Evolutionary conservation across 1,284 basidiomycete genomes (phyloP).

Genomic region (Fomitopsis palustris): DNA sequence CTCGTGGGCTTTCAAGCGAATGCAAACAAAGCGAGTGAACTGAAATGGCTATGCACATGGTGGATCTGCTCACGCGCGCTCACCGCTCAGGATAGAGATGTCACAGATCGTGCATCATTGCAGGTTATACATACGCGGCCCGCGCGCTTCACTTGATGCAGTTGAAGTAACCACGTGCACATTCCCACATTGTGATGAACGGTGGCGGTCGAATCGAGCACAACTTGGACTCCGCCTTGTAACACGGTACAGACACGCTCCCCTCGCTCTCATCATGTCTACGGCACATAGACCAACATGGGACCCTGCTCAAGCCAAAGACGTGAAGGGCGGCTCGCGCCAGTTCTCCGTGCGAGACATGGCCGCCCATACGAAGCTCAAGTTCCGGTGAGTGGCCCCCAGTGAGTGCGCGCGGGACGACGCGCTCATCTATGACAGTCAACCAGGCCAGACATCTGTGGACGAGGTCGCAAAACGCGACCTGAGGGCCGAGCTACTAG

Average conservation of each 20-base stretch:
- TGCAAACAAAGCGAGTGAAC: too few relatives aligned
- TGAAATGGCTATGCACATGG: too few relatives aligned
- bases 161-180: too few relatives aligned
- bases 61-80: too few relatives aligned
- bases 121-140: too few relatives aligned
- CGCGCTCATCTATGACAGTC: conserved; percentile 38
- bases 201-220: not conserved
- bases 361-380: conserved; percentile 92
- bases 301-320: conserved; percentile 84
- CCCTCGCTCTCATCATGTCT: conserved; percentile 48
- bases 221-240: not conserved
- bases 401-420: not conserved
- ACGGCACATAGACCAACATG: conserved; percentile 89
- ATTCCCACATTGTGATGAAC: too few relatives aligned
- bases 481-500: conserved; percentile 76
- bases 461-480: conserved; percentile 78
- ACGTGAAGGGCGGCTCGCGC: conserved; percentile 83
- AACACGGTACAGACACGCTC: not conserved
- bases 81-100: too few relatives aligned
- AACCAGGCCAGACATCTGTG: conserved; percentile 80
- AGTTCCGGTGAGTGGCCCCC: conserved; percentile 62
- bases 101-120: too few relatives aligned
- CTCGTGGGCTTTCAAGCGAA: too few relatives aligned
- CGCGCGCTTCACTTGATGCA: too few relatives aligned
- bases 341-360: conserved; percentile 89